A percentile compares a stretch with the other conserved stretches of the same genome.
phyloP scores from a whole-genome alignment of 768 basidiomycete species.

The Lactarius pseudohatsudake region DNA sequence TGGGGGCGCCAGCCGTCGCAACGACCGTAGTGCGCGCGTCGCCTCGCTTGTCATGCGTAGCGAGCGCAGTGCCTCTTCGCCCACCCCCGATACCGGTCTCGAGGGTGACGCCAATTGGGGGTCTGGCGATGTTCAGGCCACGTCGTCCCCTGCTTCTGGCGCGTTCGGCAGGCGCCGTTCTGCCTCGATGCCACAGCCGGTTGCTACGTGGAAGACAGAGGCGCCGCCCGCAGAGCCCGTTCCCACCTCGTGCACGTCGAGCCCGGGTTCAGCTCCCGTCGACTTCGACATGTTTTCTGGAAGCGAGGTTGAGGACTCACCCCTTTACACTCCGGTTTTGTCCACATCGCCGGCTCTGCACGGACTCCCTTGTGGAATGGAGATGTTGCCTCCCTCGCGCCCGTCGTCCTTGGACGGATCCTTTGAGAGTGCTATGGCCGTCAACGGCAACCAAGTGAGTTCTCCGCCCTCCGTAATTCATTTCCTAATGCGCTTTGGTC shows the following conservation, averaged over 20 bases:
- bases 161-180: constrained; percentile 24
- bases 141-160: neutral
- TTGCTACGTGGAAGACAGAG: constrained; percentile 7
- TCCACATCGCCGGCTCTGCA: constrained; percentile 14
- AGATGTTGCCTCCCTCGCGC: constrained; percentile 18
- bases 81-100: neutral
- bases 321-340: constrained; percentile 21
- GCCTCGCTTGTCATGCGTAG: constrained; percentile 20
- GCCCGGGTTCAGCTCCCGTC: constrained; percentile 17
- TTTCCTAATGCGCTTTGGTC: neutral
- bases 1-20: constrained; percentile 8
- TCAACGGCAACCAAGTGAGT: constrained; percentile 19
- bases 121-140: neutral
- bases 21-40: constrained; percentile 22
- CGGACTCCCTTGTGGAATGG: neutral
- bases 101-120: neutral
- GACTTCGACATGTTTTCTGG: constrained; percentile 23
- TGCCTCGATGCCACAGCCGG: constrained; percentile 28
- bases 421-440: constrained; percentile 1
- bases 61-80: constrained; percentile 17
- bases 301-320: constrained; percentile 21
- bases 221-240: neutral
- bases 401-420: neutral
- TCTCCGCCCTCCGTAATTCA: neutral
- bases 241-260: constrained; percentile 25